These are phyloP conservation scores for Gomphus sp. DNA, from an alignment of 1,284 basidiomycete genomes.

Conservation along the genomic window DNA sequence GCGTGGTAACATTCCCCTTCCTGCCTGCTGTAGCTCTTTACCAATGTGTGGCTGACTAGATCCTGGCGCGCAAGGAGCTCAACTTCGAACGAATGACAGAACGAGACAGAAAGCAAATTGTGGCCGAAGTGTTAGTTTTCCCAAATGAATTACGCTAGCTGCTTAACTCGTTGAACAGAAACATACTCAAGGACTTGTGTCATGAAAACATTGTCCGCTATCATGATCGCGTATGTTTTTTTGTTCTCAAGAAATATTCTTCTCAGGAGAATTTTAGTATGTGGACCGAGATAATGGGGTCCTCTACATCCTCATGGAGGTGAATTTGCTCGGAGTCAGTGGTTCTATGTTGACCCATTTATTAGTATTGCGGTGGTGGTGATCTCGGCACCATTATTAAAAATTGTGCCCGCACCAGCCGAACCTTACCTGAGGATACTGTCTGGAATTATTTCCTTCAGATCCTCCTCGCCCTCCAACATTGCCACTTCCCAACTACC, in stretches of 20 bases:
- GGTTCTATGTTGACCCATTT: not conserved
- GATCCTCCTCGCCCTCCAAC: constrained; percentile 80
- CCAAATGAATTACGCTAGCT: not conserved
- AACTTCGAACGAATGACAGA: constrained; percentile 94
- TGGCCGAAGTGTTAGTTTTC: constrained; percentile 86
- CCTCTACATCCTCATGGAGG: constrained; percentile 92
- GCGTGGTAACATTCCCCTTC: constrained; percentile 42
- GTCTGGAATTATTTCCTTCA: constrained; percentile 96
- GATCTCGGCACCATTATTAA: constrained; percentile 86
- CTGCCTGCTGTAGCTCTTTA: not conserved
- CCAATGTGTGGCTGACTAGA: constrained; percentile 28
- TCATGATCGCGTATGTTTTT: constrained; percentile 54
- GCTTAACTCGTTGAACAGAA: constrained; percentile 37
- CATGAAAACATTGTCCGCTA: constrained; percentile 95
- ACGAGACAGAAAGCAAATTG: constrained; percentile 88
- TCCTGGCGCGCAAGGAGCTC: constrained; percentile 90
- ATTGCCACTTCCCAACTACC: constrained; percentile 78
- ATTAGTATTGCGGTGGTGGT: constrained; percentile 81
- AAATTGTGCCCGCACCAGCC: constrained; percentile 56
- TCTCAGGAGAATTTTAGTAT: constrained; percentile 32
- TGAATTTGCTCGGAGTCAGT: constrained; percentile 15
- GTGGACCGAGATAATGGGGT: constrained; percentile 88
- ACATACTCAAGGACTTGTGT: constrained; percentile 90
- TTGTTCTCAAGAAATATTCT: constrained; percentile 9
- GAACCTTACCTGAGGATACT: constrained; percentile 79